Percentiles rank a stretch among this genome's conserved stretches.
Conservation (phyloP, 192 early-diverging fungal genomes). For the Backusella luteola region DNA sequence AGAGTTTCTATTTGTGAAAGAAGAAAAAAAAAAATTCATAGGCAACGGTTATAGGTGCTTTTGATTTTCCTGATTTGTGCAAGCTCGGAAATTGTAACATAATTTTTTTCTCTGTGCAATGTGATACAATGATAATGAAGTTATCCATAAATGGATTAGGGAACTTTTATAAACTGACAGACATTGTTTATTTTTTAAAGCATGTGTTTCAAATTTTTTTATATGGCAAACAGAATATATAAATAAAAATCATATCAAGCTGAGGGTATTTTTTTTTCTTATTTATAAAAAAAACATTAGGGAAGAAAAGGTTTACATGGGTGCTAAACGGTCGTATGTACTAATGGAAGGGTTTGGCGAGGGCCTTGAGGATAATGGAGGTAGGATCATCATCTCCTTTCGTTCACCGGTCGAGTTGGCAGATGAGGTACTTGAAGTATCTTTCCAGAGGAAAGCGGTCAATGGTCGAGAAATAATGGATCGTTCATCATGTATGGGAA, state of each 20-base stretch:
- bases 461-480: conserved; percentile 21
- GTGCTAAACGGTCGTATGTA: conserved; percentile 16
- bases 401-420: background rate
- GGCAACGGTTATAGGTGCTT: background rate
- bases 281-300: background rate
- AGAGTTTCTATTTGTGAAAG: too few species aligned
- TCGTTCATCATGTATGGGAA: background rate
- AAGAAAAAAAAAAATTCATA: background rate
- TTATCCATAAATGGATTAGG: background rate
- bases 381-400: conserved; percentile 15
- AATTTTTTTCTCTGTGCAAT: background rate
- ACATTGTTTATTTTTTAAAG: background rate
- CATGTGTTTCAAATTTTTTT: background rate
- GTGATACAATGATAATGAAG: background rate
- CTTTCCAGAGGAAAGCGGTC: conserved; percentile 29
- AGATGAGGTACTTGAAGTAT: background rate
- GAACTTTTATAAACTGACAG: background rate
- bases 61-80: background rate
- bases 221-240: background rate
- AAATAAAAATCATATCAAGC: background rate
- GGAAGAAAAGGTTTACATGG: background rate
- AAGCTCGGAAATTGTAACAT: background rate
- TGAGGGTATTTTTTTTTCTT: background rate
- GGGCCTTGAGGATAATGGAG: conserved; percentile 18
- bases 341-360: background rate